phyloP scores from a whole-genome alignment of 129 eudicot species.

The Saussurea involucrata region DNA sequence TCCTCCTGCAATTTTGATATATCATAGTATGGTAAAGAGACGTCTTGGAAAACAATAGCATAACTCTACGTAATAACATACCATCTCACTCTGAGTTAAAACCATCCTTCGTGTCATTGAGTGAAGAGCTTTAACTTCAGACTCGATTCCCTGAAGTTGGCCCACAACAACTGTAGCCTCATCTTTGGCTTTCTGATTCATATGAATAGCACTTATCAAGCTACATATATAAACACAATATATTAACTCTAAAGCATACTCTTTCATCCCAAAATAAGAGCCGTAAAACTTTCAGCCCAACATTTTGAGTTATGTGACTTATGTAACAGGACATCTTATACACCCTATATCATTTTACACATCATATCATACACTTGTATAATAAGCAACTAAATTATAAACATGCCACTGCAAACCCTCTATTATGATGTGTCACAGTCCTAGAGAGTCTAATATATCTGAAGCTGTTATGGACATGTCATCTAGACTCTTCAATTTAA shows the following conservation, averaged over 20 bases:
- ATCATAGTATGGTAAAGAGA: constrained; percentile 1
- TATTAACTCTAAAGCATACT: background rate
- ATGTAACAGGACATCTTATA: background rate
- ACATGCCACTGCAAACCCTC: too few species aligned
- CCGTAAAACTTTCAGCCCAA: background rate
- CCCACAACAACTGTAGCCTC: constrained; percentile 59
- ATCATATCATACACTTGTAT: background rate
- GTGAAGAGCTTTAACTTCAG: constrained; percentile 81
- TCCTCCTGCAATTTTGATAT: constrained; percentile 67
- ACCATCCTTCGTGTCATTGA: constrained; percentile 93
- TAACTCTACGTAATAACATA: constrained; percentile 20
- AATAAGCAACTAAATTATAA: too few species aligned
- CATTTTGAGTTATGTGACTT: background rate
- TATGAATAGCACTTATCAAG: constrained; percentile 20
- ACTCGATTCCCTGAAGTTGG: constrained; percentile 66
- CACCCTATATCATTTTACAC: background rate
- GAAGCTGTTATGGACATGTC: too few species aligned
- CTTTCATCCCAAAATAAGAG: background rate
- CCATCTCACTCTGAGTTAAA: constrained; percentile 92
- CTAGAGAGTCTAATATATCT: too few species aligned
- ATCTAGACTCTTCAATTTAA: too few species aligned
- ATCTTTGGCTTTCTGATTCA: constrained; percentile 68
- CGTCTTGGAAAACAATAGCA: background rate
- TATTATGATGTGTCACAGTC: too few species aligned
- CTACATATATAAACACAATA: constrained; percentile 6